Evolutionary conservation across 2,329 filamentous ascomycete species (phyloP).

Genomic region (Akanthomyces lecanii): DNA sequence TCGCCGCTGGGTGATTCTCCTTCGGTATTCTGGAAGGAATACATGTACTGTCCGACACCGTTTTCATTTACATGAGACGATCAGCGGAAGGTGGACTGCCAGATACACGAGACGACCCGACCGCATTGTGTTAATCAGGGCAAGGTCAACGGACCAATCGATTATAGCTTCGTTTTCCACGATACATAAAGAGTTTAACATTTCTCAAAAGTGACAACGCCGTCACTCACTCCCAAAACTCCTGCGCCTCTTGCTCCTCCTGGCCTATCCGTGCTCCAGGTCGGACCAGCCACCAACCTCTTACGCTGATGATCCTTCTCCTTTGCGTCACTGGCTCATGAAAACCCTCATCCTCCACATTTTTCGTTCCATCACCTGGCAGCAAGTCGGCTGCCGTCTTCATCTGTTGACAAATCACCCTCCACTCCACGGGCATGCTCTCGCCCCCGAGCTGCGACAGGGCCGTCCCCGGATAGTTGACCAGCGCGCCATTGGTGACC

Average conservation of each 20-base stretch:
- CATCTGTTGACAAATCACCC: slow-evolving; percentile 21
- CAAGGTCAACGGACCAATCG: too few species aligned
- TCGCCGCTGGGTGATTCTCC: too few species aligned
- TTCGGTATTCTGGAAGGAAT: too few species aligned
- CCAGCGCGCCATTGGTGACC: slow-evolving; percentile 8
- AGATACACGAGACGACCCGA: too few species aligned
- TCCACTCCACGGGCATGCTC: slow-evolving; percentile 19
- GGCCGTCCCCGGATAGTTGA: background rate
- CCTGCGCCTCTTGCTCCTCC: slow-evolving; percentile 20
- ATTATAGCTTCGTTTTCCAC: too few species aligned
- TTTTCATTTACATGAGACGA: too few species aligned
- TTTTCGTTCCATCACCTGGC: background rate
- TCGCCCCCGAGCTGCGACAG: background rate
- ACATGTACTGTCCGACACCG: too few species aligned
- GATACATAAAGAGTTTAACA: too few species aligned
- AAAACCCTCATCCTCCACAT: background rate
- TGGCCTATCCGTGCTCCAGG: slow-evolving; percentile 18
- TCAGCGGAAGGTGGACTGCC: too few species aligned
- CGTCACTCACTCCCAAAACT: slow-evolving; percentile 14
- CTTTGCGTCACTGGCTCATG: background rate
- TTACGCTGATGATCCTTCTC: slow-evolving; percentile 3
- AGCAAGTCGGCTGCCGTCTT: slow-evolving; percentile 19
- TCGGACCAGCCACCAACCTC: slow-evolving; percentile 24
- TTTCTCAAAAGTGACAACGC: background rate
- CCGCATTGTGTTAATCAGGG: too few species aligned